phyloP scores from a whole-genome alignment of 345 rosid genomes.

The Xanthoceras sorbifolium region DNA sequence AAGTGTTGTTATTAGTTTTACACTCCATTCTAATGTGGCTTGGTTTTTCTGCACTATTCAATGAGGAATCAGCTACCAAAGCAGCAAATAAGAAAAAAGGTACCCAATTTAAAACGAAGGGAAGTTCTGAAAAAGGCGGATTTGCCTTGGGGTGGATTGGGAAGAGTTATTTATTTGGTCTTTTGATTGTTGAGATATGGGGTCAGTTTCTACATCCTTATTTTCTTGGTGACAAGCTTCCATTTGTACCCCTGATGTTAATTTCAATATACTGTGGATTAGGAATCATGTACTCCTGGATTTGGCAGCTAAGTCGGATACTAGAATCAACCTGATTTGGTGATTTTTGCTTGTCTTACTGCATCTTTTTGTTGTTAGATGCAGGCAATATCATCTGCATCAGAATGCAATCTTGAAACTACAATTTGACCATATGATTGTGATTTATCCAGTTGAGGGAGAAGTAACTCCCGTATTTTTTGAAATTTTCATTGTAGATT shows the following conservation, averaged over 20 bases:
- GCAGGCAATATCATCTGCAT: background rate
- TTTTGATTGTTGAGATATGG: slow-evolving; percentile 67
- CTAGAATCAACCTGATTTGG: slow-evolving; percentile 20
- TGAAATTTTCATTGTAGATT: background rate
- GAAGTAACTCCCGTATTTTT: background rate
- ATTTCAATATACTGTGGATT: slow-evolving; percentile 73
- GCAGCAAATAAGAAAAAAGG: slow-evolving; percentile 22
- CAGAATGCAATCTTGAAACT: background rate
- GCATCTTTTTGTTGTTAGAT: background rate
- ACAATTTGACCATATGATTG: background rate
- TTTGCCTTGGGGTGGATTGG: slow-evolving; percentile 52
- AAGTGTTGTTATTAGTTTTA: slow-evolving; percentile 62
- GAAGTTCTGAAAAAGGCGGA: slow-evolving; percentile 28
- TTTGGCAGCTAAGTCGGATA: slow-evolving; percentile 73
- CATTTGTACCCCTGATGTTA: slow-evolving; percentile 77
- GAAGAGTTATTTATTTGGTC: slow-evolving; percentile 58
- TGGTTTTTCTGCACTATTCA: slow-evolving; percentile 46
- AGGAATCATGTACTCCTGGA: slow-evolving; percentile 74
- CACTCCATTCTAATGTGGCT: slow-evolving; percentile 61
- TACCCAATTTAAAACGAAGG: slow-evolving; percentile 9
- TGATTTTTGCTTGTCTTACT: background rate
- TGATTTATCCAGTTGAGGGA: background rate
- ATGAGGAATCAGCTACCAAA: slow-evolving; percentile 12
- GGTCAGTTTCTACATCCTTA: slow-evolving; percentile 70
- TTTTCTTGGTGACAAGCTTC: slow-evolving; percentile 65